Evolutionary conservation across 306 rosid species (phyloP), one percentile per base, ranked within the genome.

Genomic region (Dryas alaskensis): DNA sequence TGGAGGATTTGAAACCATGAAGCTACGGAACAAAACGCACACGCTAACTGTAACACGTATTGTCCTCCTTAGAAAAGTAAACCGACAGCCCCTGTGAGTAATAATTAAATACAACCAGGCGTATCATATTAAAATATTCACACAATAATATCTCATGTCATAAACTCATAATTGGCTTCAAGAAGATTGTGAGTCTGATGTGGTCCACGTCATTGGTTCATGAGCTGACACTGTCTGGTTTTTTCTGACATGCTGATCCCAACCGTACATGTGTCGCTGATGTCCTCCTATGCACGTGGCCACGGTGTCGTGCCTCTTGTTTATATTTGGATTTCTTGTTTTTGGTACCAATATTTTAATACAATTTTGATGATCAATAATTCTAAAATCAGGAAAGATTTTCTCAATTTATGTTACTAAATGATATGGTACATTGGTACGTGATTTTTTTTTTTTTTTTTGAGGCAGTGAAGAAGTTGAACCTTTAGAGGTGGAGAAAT

Each of bases 261-360:
- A 8, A 14, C 80, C 67, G 19, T 67, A 10, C 70, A 73, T 61
- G 51, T 79, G 78, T 25, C 53, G 7, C 27, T 75, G 67, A 67
- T 82, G 50, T 27, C 10, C 5, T 58, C 72, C 16, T 54, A 53
- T 31, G 11, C 90, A 84, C 75, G 80, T 89, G 93, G 89, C 86
- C 78, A 65, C 78, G 84, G 8, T 79, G 86, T 84, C 86, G 57
- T 27, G 10, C 9, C 75, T 49, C 69, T 73, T 71, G 72, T 65
- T 81, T 73, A 7, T 63, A 64, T 74, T 45, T 60, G 71, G 40
- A 65, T 55, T 69, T 46, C 63, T 37, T 50, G 31, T 50, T 12
- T 45, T 66, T 6, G 3, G 31, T 46, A 44, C 17, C 43, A 46
- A 53, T 53, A 53, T n/a, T 55, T 55, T 55, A 14, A 8, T 55